A percentile compares a stretch with the other conserved stretches of the same genome.
Conservation (phyloP, 192 early-diverging fungal species). For the Backusella tuberculispora region DNA sequence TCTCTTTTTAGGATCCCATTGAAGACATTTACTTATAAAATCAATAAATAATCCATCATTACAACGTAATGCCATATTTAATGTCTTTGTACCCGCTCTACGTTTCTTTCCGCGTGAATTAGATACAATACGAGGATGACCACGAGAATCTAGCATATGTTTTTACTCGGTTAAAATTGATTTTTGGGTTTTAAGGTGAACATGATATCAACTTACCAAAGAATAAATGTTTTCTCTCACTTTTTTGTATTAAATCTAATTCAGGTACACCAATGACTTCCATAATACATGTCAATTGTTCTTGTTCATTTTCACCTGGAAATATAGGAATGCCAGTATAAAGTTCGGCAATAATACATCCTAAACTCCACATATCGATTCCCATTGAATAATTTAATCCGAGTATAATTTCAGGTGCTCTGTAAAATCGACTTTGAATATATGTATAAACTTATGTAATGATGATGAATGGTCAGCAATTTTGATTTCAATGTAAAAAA, state of each 20-base stretch:
- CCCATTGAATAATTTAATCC: conserved; percentile 83
- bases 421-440: conserved; percentile 96
- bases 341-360: conserved; percentile 94
- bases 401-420: conserved; percentile 96
- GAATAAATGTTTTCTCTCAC: conserved; percentile 82
- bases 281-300: conserved; percentile 95
- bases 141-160: conserved; percentile 48
- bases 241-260: conserved; percentile 71
- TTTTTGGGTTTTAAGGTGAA: no score
- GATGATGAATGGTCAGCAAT: neutral
- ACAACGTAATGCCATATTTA: conserved; percentile 74
- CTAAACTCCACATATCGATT: conserved; percentile 98
- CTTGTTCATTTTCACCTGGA: conserved; percentile 97
- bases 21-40: conserved; percentile 83
- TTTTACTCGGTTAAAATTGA: neutral
- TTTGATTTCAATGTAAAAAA: no score
- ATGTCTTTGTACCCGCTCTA: conserved; percentile 76
- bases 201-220: no score
- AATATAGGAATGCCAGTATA: conserved; percentile 88
- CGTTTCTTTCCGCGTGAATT: conserved; percentile 93
- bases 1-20: conserved; percentile 90
- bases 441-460: conserved; percentile 83
- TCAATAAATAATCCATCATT: conserved; percentile 82
- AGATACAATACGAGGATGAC: conserved; percentile 60
- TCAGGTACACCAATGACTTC: conserved; percentile 89